Evolutionary conservation across 2,329 filamentous ascomycete genomes (phyloP), one percentile per base, ranked within the genome.

Genomic region (Sphaerulina musiva): DNA sequence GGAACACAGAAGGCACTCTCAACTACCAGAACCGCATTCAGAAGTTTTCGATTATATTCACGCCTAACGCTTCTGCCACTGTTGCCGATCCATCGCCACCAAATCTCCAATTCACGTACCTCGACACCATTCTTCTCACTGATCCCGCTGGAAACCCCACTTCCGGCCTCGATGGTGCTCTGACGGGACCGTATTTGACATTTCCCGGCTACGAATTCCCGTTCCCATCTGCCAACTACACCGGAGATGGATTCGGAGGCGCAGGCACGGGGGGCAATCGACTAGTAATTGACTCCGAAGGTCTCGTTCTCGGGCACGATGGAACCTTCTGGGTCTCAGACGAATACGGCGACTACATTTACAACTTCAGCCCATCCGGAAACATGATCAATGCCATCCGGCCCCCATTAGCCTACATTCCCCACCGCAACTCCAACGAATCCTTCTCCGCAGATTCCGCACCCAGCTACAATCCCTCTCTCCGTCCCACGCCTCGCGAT

Each of bases 1-100:
- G 85, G 84, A 88, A 89, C 64, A 87, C 84, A 0, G 73, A 87
- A 61, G 85, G 83, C 43, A 87, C 85, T 7, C 60, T 84, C 14
- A 87, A 87, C 66, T 86, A 78, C 66, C 80, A 86, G 59, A 77
- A 79, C 2, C 78, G 85, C 34, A 76, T 89, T 29, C 85, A 89
- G 69, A 84, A 86, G 65, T 83, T 87, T 66, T 67, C 73, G 47
- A 72, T 89, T 46, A 76, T 74, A 1, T 78, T 88, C 62, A 80
- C 76, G 0, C 77, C 81, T 2, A 71, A 75, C 2, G 68, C 71
- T 1, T 66, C 73, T 11, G 80, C 82, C 2, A 80, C 80, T 0
- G 70, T 76, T 1, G 68, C 71, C 1, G 74, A 74, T 3, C 81
- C 82, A 0, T 80, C 80, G 0, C 63, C 69, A 0, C 80, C 82